Evolutionary conservation across 768 basidiomycete genomes (phyloP).

Genomic region (Russula virescens): DNA sequence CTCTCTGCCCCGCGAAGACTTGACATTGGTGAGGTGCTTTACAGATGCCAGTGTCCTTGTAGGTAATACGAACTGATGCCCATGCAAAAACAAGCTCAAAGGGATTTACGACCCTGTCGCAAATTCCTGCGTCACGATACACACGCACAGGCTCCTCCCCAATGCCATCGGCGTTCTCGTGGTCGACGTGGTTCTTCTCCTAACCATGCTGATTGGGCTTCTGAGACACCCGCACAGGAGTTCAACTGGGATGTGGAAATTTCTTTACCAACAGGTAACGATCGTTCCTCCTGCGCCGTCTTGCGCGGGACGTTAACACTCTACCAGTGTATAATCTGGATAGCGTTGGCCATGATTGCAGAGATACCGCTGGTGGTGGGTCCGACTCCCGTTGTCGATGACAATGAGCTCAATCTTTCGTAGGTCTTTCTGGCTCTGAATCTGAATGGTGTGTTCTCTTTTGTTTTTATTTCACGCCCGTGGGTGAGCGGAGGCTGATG

Average conservation of each 20-base stretch:
- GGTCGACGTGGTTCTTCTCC: background rate
- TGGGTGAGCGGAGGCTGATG: background rate
- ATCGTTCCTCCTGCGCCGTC: background rate
- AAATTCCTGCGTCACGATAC: background rate
- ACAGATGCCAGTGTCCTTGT: background rate
- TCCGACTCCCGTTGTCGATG: background rate
- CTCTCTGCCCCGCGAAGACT: background rate
- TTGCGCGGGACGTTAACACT: background rate
- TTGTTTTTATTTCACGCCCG: no score
- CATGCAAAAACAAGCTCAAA: background rate
- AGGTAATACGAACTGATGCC: background rate
- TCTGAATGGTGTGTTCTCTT: constrained; percentile 5
- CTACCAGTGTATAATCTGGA: constrained; percentile 9
- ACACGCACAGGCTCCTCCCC: background rate
- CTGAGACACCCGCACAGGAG: background rate
- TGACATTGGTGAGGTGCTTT: background rate
- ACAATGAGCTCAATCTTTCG: background rate
- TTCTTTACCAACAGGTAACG: constrained; percentile 17
- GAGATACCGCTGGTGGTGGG: constrained; percentile 1
- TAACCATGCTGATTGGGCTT: background rate
- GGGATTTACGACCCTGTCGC: background rate
- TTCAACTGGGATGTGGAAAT: constrained; percentile 1
- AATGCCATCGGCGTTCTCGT: background rate
- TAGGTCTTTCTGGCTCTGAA: constrained; percentile 12
- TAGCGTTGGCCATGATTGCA: background rate